A percentile compares a stretch with the other conserved stretches of the same genome.
Evolutionary conservation across 805 yeast species (phyloP).

Genomic region (Teunomyces lycoperdinae): DNA sequence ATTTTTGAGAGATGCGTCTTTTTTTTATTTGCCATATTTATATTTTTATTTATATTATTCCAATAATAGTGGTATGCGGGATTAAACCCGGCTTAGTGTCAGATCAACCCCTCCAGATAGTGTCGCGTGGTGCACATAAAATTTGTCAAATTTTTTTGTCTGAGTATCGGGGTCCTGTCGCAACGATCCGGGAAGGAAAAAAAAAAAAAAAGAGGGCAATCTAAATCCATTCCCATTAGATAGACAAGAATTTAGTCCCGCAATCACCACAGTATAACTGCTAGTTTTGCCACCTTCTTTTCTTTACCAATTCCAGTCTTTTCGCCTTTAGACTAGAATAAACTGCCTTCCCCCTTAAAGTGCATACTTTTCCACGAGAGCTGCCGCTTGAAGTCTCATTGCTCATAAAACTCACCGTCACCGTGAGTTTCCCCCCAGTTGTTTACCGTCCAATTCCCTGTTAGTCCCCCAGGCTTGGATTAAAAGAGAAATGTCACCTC

Average conservation of each 20-base stretch:
- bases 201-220: too few relatives aligned
- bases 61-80: too few relatives aligned
- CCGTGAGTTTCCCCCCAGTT: slow-evolving; percentile 19
- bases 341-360: slow-evolving; percentile 4
- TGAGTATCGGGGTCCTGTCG: too few relatives aligned
- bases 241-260: not conserved
- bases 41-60: too few relatives aligned
- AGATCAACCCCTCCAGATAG: not conserved
- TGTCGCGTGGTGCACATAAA: too few relatives aligned
- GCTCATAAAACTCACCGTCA: slow-evolving; percentile 26
- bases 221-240: not conserved
- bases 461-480: slow-evolving; percentile 3
- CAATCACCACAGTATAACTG: not conserved
- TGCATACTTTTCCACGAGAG: slow-evolving; percentile 30
- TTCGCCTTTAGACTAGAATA: slow-evolving; percentile 4
- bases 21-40: not conserved
- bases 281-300: not conserved
- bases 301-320: slow-evolving; percentile 1
- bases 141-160: too few relatives aligned
- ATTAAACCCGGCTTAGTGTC: not conserved
- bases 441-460: not conserved
- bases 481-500: slow-evolving; percentile 18
- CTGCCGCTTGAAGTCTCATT: slow-evolving; percentile 42
- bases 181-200: too few relatives aligned
- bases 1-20: not conserved